These are phyloP conservation scores for Quercus lobata DNA, from an alignment of 331 rosid genomes.

Conservation along the genomic window DNA sequence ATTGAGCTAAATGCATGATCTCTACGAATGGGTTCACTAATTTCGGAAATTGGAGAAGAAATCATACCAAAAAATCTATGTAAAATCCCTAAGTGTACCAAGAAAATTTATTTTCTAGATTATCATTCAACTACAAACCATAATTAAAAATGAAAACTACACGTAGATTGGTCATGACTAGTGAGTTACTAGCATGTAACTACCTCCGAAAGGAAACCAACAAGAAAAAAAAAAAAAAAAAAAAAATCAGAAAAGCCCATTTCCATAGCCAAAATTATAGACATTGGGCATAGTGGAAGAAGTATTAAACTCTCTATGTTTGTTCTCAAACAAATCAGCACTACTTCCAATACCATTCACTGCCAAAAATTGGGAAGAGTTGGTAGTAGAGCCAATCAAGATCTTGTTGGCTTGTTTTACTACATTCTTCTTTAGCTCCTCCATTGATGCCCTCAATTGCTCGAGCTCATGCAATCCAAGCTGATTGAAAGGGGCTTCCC, in stretches of 20 bases:
- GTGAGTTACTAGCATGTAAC: constrained; percentile 6
- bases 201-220: neutral
- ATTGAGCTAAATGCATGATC: too few species aligned
- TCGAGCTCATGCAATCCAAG: constrained; percentile 18
- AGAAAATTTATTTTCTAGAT: too few species aligned
- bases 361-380: constrained; percentile 8
- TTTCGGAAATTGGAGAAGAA: too few species aligned
- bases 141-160: constrained; percentile 4
- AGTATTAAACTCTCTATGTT: constrained; percentile 12
- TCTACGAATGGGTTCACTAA: too few species aligned
- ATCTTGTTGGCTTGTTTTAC: constrained; percentile 31
- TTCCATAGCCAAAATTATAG: constrained; percentile 34
- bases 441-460: constrained; percentile 19
- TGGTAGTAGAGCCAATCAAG: constrained; percentile 24
- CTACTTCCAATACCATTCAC: constrained; percentile 15
- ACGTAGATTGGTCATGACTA: constrained; percentile 3
- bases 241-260: constrained; percentile 27
- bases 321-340: constrained; percentile 22
- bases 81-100: too few species aligned
- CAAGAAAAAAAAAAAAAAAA: neutral
- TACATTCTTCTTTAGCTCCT: constrained; percentile 33
- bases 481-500: constrained; percentile 26
- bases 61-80: too few species aligned
- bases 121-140: too few species aligned
- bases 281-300: constrained; percentile 17